These are phyloP conservation scores for Silene latifolia DNA, from an alignment of 148 eudicot genomes.

Conservation along the genomic window DNA sequence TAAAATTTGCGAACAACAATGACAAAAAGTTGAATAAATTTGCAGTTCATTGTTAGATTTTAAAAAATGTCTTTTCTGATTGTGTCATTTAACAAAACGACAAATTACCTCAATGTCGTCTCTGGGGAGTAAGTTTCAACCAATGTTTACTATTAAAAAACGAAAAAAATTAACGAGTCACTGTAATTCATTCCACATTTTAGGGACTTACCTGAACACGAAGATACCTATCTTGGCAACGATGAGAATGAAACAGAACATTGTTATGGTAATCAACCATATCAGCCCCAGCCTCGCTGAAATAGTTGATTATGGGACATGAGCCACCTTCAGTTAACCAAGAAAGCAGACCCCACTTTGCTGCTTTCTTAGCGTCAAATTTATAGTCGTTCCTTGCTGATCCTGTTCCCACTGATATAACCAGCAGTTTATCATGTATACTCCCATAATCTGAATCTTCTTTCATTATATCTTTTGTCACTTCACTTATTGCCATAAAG, in stretches of 20 bases:
- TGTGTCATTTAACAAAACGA: too few relatives aligned
- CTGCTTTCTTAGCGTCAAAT: conserved; percentile 37
- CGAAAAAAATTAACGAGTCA: too few relatives aligned
- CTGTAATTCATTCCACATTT: too few relatives aligned
- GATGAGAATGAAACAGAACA: conserved; percentile 31
- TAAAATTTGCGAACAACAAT: too few relatives aligned
- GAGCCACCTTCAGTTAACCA: conserved; percentile 33
- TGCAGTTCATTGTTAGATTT: too few relatives aligned
- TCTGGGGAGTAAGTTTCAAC: too few relatives aligned
- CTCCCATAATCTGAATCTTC: conserved; percentile 27
- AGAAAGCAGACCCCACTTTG: conserved; percentile 38
- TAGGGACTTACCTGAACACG: conserved; percentile 25
- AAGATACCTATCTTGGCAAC: conserved; percentile 31
- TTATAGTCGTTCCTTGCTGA: conserved; percentile 26
- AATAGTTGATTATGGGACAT: conserved; percentile 25
- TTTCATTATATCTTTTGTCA: conserved; percentile 31
- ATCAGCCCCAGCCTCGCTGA: conserved; percentile 29
- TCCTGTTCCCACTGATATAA: conserved; percentile 57
- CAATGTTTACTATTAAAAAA: too few relatives aligned
- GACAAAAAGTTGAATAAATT: too few relatives aligned
- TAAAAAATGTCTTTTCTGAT: too few relatives aligned
- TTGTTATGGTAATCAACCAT: conserved; percentile 30
- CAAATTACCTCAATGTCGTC: too few relatives aligned
- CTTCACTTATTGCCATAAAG: conserved; percentile 36
- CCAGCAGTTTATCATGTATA: conserved; percentile 29